Percentiles rank a stretch among this genome's conserved stretches.
These are phyloP conservation scores for Albophoma yamanashiensis DNA, from an alignment of 2,329 filamentous ascomycete species.

Conservation along the genomic window DNA sequence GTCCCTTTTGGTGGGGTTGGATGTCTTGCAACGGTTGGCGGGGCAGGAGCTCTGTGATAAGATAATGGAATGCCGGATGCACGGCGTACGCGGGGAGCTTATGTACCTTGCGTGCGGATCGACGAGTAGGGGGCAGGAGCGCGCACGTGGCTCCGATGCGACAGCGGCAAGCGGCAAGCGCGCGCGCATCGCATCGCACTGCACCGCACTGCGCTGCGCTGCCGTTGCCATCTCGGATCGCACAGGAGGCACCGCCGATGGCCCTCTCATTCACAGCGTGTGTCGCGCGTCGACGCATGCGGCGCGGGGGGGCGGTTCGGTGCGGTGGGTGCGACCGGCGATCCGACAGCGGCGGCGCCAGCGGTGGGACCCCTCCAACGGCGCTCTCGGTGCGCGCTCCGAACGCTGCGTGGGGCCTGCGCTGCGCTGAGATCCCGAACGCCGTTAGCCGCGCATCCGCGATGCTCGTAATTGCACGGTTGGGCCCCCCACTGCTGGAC, in stretches of 20 bases:
- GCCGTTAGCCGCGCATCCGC: neutral
- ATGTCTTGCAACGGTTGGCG: neutral
- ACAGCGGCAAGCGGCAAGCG: neutral
- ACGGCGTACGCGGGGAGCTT: neutral
- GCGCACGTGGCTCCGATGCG: neutral
- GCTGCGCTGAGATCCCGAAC: neutral
- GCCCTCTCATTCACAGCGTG: too few species aligned
- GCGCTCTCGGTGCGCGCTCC: constrained; percentile 2
- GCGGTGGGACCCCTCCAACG: neutral
- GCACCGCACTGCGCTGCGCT: neutral
- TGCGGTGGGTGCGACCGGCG: neutral
- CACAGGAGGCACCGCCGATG: too few species aligned
- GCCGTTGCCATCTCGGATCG: neutral
- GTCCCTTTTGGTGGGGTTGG: neutral
- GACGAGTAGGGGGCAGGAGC: neutral
- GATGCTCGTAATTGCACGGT: too few species aligned
- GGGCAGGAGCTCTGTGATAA: neutral
- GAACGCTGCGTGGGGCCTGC: neutral
- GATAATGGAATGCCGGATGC: too few species aligned
- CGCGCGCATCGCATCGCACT: neutral
- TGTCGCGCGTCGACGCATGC: neutral
- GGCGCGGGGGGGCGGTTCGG: neutral
- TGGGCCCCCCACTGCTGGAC: too few species aligned
- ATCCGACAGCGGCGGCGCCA: neutral
- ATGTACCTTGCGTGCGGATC: neutral